Percentiles rank a stretch among this genome's conserved stretches.
Evolutionary conservation across 2,329 filamentous ascomycete species (phyloP).

Genomic region (Exophiala bonariae): DNA sequence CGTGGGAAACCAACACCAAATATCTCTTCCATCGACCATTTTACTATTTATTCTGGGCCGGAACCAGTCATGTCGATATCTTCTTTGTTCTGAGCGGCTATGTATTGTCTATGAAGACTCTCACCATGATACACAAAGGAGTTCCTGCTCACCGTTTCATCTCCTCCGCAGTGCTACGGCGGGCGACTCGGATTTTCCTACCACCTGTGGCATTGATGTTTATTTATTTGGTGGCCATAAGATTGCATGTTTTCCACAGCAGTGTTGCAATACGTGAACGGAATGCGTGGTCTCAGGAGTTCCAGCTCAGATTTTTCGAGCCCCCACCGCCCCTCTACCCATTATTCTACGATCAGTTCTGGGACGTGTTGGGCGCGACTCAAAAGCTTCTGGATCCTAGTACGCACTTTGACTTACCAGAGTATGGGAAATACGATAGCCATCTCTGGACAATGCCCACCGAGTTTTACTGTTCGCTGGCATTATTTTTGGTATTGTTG

Average conservation of each 20-base stretch:
- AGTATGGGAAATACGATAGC: slow-evolving; percentile 37
- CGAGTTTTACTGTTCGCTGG: slow-evolving; percentile 44
- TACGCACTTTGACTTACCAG: background rate
- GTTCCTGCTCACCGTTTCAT: slow-evolving; percentile 37
- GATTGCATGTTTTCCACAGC: slow-evolving; percentile 29
- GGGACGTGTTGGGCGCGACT: slow-evolving; percentile 33
- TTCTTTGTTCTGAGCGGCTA: slow-evolving; percentile 50
- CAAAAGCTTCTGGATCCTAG: slow-evolving; percentile 6
- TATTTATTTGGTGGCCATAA: slow-evolving; percentile 40
- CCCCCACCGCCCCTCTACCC: slow-evolving; percentile 41
- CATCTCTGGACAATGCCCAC: slow-evolving; percentile 48
- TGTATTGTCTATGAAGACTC: slow-evolving; percentile 42
- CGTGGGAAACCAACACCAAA: slow-evolving; percentile 3
- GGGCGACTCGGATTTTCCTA: slow-evolving; percentile 42
- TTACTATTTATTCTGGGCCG: slow-evolving; percentile 4
- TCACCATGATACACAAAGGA: slow-evolving; percentile 37
- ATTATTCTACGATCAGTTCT: slow-evolving; percentile 33
- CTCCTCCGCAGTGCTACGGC: slow-evolving; percentile 43
- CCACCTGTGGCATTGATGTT: slow-evolving; percentile 39
- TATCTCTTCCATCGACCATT: slow-evolving; percentile 7
- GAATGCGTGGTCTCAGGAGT: background rate
- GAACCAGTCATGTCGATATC: slow-evolving; percentile 27
- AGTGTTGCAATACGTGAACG: background rate
- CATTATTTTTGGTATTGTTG: slow-evolving; percentile 41
- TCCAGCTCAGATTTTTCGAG: slow-evolving; percentile 14